Evolutionary conservation across 208 protist genomes (phyloP).

Genomic region (Acanthamoeba lenticulata): DNA sequence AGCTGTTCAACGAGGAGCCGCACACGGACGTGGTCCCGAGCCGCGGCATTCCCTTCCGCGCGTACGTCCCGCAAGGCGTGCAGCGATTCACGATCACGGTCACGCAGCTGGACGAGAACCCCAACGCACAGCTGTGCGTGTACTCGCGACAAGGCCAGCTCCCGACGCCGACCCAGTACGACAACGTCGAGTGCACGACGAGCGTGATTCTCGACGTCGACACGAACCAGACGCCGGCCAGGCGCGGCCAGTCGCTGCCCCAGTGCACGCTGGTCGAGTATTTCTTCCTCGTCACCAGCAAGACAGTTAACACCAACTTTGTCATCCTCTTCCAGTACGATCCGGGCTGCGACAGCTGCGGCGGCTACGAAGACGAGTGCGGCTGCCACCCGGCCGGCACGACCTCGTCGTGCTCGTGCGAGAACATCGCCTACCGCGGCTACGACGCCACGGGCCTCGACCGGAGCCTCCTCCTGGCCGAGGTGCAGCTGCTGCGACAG

Average conservation of each 20-base stretch:
- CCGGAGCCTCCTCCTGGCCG: conserved; percentile 6
- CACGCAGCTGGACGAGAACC: background rate
- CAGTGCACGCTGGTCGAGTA: background rate
- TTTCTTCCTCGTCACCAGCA: background rate
- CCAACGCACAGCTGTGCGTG: background rate
- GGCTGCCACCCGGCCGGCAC: background rate
- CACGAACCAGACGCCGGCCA: background rate
- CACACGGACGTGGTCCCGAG: background rate
- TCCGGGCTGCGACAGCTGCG: background rate
- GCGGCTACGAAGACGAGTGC: background rate
- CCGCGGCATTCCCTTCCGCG: background rate
- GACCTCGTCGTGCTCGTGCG: background rate
- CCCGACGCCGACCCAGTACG: background rate
- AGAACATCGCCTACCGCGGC: background rate
- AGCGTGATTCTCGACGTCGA: background rate
- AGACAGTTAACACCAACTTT: background rate
- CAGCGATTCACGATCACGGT: background rate
- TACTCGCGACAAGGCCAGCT: background rate
- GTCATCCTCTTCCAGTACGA: background rate
- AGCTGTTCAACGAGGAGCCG: background rate
- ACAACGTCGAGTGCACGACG: background rate
- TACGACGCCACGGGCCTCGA: background rate
- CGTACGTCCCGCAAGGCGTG: background rate
- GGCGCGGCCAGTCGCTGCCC: background rate
- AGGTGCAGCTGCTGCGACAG: background rate